These are phyloP conservation scores for Bothriochloa decipiens DNA, from an alignment of 176 grass and related monocot genomes.

Conservation along the genomic window DNA sequence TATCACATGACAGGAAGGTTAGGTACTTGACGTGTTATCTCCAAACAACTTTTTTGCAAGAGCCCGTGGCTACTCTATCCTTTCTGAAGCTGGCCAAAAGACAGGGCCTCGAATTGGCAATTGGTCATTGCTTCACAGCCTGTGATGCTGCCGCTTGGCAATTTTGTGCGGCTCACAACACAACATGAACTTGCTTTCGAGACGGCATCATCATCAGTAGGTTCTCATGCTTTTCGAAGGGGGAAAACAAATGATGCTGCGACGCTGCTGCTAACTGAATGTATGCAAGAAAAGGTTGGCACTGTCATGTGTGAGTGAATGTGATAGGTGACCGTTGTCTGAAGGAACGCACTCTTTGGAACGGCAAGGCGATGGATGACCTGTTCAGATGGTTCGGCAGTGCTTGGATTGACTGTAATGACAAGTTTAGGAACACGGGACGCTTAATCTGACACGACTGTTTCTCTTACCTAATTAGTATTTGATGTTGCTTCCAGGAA, in stretches of 20 bases:
- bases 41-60: constrained; percentile 8
- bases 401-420: constrained; percentile 17
- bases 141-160: not conserved
- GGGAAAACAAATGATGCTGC: not conserved
- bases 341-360: not conserved
- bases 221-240: not conserved
- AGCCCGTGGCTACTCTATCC: too few relatives aligned
- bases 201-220: constrained; percentile 21
- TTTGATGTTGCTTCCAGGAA: constrained; percentile 8
- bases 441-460: constrained; percentile 7
- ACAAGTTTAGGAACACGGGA: not conserved
- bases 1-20: not conserved
- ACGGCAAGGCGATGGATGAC: not conserved
- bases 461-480: not conserved
- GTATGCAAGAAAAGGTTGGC: not conserved
- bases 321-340: not conserved
- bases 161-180: constrained; percentile 25
- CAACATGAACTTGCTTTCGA: constrained; percentile 12
- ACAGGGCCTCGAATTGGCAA: too few relatives aligned
- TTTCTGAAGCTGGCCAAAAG: too few relatives aligned
- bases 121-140: too few relatives aligned
- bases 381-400: not conserved
- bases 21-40: constrained; percentile 33
- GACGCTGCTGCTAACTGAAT: not conserved
- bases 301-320: not conserved